These are phyloP conservation scores for Casaregolazyma suthepensis DNA, from an alignment of 1,139 yeast genomes.

Conservation along the genomic window DNA sequence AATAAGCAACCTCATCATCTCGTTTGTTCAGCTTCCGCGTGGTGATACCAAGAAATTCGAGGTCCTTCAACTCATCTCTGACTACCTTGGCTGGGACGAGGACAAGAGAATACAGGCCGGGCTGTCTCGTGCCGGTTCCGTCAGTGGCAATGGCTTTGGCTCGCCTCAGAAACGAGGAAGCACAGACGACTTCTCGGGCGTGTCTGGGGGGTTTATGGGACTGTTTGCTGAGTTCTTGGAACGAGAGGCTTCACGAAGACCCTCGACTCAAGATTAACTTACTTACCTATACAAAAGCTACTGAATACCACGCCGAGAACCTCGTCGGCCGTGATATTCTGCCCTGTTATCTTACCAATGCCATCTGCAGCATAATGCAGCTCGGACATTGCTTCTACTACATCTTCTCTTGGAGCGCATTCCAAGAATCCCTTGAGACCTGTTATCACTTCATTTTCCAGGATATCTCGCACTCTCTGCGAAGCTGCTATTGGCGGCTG, in stretches of 20 bases:
- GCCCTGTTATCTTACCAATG: conserved; percentile 88
- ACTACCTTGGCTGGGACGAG: conserved; percentile 84
- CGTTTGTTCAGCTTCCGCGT: conserved; percentile 80
- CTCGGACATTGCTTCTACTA: conserved; percentile 77
- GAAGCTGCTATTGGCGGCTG: conserved; percentile 49
- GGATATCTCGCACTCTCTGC: conserved; percentile 64
- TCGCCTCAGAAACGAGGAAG: conserved; percentile 15
- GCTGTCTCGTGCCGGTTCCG: conserved; percentile 40
- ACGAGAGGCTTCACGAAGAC: conserved; percentile 42
- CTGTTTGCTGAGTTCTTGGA: conserved; percentile 88
- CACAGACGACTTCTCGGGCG: conserved; percentile 22
- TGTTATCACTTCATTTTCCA: conserved; percentile 63
- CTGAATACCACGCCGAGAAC: conserved; percentile 86
- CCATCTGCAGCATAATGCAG: conserved; percentile 74
- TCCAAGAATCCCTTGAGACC: conserved; percentile 58
- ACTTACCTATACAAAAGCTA: conserved; percentile 91
- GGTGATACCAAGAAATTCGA: conserved; percentile 94
- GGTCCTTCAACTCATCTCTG: conserved; percentile 76
- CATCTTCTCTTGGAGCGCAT: conserved; percentile 53
- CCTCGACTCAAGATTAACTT: conserved; percentile 12
- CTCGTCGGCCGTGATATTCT: conserved; percentile 83
- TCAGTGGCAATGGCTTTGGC: conserved; percentile 21
- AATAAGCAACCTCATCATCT: conserved; percentile 75
- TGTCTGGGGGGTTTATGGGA: conserved; percentile 69
- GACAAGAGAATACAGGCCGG: conserved; percentile 81